phyloP scores from a whole-genome alignment of 1,139 yeast genomes.

The Entelexis paramagnoliae region DNA sequence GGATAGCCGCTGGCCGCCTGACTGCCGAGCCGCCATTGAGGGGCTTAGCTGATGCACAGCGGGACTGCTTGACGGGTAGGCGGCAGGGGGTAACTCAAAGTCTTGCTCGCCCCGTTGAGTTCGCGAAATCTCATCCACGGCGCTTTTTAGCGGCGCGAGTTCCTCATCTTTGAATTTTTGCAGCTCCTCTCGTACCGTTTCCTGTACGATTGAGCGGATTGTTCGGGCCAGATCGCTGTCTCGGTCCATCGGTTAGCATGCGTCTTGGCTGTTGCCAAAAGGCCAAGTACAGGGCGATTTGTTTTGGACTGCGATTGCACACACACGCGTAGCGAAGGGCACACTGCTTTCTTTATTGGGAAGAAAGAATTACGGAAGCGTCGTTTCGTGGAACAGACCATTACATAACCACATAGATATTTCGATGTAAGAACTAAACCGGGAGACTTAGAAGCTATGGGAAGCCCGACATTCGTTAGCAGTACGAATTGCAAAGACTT shows the following conservation, averaged over 20 bases:
- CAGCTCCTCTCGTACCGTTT: conserved; percentile 15
- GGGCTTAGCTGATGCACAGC: background rate
- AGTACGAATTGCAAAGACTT: no score
- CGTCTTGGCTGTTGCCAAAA: background rate
- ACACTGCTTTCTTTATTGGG: background rate
- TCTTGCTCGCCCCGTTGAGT: background rate
- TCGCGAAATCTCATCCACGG: conserved; percentile 3
- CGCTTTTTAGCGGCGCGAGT: conserved; percentile 10
- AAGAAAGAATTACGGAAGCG: background rate
- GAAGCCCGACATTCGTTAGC: no score
- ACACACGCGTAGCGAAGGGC: no score
- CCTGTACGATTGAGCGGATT: conserved; percentile 12
- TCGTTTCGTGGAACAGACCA: no score
- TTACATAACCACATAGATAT: no score
- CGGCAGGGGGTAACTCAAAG: conserved; percentile 10
- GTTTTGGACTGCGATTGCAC: background rate
- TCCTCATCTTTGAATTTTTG: conserved; percentile 13
- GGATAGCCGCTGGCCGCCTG: background rate
- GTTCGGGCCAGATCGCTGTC: conserved; percentile 4
- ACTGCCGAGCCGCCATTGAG: background rate
- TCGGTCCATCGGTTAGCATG: background rate
- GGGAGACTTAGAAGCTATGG: no score
- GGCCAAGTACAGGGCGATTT: background rate
- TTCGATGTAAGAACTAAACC: no score
- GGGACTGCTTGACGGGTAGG: background rate